These are phyloP conservation scores for Geosmithia flava DNA, from an alignment of 2,329 filamentous ascomycete genomes.

Conservation along the genomic window DNA sequence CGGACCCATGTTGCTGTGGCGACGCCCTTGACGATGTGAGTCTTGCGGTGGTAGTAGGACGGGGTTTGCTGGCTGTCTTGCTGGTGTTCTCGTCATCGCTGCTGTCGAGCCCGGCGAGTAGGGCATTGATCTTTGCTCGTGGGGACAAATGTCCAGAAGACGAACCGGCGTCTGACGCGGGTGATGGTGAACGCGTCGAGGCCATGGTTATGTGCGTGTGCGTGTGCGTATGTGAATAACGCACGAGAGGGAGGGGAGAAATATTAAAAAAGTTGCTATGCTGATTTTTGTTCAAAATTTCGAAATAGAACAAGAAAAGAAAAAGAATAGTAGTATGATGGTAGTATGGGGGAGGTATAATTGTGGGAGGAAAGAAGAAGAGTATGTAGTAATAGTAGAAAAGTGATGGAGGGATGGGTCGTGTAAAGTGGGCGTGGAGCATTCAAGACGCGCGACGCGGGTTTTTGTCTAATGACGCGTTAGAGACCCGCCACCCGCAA, in stretches of 20 bases:
- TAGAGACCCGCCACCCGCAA: slow-evolving; percentile 1
- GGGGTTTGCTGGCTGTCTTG: slow-evolving; percentile 3
- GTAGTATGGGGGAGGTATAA: neutral
- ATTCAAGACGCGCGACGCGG: slow-evolving; percentile 1
- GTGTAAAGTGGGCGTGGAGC: neutral
- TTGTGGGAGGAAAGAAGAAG: neutral
- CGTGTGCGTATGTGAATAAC: neutral
- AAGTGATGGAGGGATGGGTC: neutral
- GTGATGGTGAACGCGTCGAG: slow-evolving; percentile 32
- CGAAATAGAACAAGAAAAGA: neutral
- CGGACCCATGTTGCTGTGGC: slow-evolving; percentile 1
- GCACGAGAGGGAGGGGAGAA: neutral
- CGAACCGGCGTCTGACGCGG: slow-evolving; percentile 24
- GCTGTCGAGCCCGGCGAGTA: slow-evolving; percentile 36
- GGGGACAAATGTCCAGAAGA: slow-evolving; percentile 36
- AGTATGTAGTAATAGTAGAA: neutral
- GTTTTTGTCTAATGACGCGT: neutral
- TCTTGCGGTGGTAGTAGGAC: neutral
- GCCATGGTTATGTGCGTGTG: slow-evolving; percentile 25
- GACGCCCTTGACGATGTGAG: neutral
- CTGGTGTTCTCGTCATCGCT: slow-evolving; percentile 30
- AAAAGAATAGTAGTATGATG: neutral
- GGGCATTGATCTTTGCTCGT: slow-evolving; percentile 39
- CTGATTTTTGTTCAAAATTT: neutral
- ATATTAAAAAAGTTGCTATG: neutral